Conservation (phyloP, 2,329 filamentous ascomycete genomes). For the Phialemoniopsis sp. region DNA sequence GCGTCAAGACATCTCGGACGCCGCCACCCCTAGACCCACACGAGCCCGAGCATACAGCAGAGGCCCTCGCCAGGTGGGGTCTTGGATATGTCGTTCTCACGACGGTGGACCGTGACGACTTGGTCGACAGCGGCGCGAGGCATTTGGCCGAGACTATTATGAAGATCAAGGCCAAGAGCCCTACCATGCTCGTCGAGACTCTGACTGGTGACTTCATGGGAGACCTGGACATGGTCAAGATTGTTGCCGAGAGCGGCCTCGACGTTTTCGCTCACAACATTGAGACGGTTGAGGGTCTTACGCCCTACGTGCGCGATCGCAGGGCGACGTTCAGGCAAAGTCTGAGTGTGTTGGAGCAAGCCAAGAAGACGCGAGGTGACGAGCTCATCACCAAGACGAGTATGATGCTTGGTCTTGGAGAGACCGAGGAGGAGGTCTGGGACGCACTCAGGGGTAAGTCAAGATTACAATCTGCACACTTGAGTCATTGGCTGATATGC, state of each 20-base stretch:
- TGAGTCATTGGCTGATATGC: slow-evolving; percentile 1
- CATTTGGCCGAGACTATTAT: slow-evolving; percentile 94
- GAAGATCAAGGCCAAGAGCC: slow-evolving; percentile 83
- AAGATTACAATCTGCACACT: neutral
- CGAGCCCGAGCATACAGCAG: slow-evolving; percentile 94
- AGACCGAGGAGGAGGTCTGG: slow-evolving; percentile 83
- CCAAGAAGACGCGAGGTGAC: slow-evolving; percentile 66
- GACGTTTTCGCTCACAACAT: slow-evolving; percentile 98
- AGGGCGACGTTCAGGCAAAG: slow-evolving; percentile 87
- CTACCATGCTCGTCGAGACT: slow-evolving; percentile 75
- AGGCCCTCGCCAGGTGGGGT: slow-evolving; percentile 89
- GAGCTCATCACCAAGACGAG: slow-evolving; percentile 97
- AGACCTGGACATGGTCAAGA: slow-evolving; percentile 77
- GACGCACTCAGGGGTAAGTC: slow-evolving; percentile 64
- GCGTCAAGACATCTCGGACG: slow-evolving; percentile 80
- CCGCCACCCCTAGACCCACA: slow-evolving; percentile 84
- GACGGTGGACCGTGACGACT: slow-evolving; percentile 87
- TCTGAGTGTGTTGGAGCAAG: slow-evolving; percentile 72
- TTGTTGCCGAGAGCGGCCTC: slow-evolving; percentile 82
- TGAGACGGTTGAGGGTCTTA: slow-evolving; percentile 89
- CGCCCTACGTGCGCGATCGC: slow-evolving; percentile 84
- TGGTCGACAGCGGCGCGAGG: slow-evolving; percentile 79
- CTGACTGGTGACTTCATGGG: slow-evolving; percentile 85
- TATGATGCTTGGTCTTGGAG: slow-evolving; percentile 92
- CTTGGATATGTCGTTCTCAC: slow-evolving; percentile 95